A percentile compares a stretch with the other conserved stretches of the same genome.
These are phyloP conservation scores for Botrytis tulipae DNA, from an alignment of 2,329 filamentous ascomycete species.

Conservation along the genomic window DNA sequence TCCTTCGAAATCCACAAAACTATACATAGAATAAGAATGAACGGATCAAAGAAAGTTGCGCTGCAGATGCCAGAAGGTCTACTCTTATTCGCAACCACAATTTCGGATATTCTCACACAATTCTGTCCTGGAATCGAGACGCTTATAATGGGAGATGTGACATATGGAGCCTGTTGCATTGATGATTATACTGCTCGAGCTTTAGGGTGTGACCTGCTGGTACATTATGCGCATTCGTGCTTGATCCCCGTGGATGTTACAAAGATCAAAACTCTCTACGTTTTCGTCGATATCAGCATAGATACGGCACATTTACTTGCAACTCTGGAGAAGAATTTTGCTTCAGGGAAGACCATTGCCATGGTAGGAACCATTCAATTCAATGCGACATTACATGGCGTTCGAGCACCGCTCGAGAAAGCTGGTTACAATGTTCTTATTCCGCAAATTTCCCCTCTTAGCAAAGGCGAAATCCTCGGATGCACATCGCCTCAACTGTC, in stretches of 20 bases:
- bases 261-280: slow-evolving; percentile 94
- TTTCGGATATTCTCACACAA: slow-evolving; percentile 91
- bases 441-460: slow-evolving; percentile 88
- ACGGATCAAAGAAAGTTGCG: slow-evolving; percentile 77
- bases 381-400: slow-evolving; percentile 91
- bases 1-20: slow-evolving; percentile 98
- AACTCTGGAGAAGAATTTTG: slow-evolving; percentile 85
- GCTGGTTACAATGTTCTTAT: slow-evolving; percentile 84
- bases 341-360: slow-evolving; percentile 79
- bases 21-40: slow-evolving; percentile 84
- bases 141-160: slow-evolving; percentile 98
- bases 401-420: slow-evolving; percentile 72
- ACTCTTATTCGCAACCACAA: slow-evolving; percentile 92
- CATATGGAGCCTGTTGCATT: slow-evolving; percentile 97
- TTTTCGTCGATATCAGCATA: slow-evolving; percentile 97
- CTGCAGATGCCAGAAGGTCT: slow-evolving; percentile 98
- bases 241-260: slow-evolving; percentile 95
- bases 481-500: slow-evolving; percentile 82
- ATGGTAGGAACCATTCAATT: slow-evolving; percentile 98
- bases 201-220: slow-evolving; percentile 87
- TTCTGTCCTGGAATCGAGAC: slow-evolving; percentile 93
- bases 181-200: slow-evolving; percentile 97
- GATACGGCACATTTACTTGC: slow-evolving; percentile 84
- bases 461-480: slow-evolving; percentile 94
- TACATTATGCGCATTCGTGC: slow-evolving; percentile 97